Base-by-base conservation (phyloP, 257 asterid genomes). In the Apocynum venetum region DNA sequence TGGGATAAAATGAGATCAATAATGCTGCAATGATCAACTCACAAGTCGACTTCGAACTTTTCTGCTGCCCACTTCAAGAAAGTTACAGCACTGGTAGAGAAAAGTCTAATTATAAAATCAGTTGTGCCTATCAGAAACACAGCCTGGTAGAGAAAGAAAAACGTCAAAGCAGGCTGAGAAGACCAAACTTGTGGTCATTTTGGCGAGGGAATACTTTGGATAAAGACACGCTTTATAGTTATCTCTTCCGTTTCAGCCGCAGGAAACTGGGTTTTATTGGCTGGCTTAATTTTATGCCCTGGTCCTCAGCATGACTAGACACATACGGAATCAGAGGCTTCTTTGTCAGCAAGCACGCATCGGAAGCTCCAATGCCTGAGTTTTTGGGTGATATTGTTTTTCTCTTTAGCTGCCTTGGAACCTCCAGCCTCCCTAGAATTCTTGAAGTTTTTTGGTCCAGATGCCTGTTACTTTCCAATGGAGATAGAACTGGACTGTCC, bases 341-440 rank as follows among this genome's bases (percentile, higher is more conserved):
- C 91, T 94, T 94, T 46, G 80, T 76, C 25, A 86, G 78, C 56
- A 84, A 80, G 74, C 82, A 77, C 65, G 83, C 75, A 59, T 88
- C 90, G 76, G 82, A 79, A 53, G 82, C 59, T 40, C 73, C 78
- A 82, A 74, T 66, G 89, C 86, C 80, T 38, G 88, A 76, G 80
- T 80, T 75, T 63, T 86, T 80, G 38, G 96, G 97, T 46, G 96
- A 89, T 80, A 83, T 76, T 71, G 85, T 77, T 89, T 91, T 92
- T 79, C 93, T 88, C 74, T 94, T 91, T 38, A 88, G 88, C 86
- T 91, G 91, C 82, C 83, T 87, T 4, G 97, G 98, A 72, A 81
- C 76, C 86, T 94, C 97, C 76, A 94, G 89, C 77, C 98, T 92
- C 89, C 91, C 97, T 25, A 94, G 91, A 79, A 94, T 94, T 83